Percentiles rank a stretch among this genome's conserved stretches.
Evolutionary conservation across 495 filamentous ascomycete genomes (phyloP).

Genomic region (Friedmanniomyces endolithicus): DNA sequence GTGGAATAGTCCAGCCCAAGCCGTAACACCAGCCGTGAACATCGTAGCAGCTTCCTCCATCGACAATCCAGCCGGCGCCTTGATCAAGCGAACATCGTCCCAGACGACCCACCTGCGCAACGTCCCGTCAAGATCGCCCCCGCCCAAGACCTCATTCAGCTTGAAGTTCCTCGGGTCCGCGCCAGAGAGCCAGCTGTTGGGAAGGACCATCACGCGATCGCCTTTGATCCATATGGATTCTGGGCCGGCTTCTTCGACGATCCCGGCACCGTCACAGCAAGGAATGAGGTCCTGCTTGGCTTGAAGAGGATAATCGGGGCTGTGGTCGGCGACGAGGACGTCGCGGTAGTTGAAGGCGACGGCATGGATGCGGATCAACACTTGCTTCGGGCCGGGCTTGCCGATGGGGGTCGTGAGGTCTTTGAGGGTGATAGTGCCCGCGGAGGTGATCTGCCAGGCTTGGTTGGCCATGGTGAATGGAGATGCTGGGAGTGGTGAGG

Average conservation of each 20-base stretch:
- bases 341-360: constrained; percentile 22
- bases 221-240: constrained; percentile 12
- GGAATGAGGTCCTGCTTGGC: constrained; percentile 13
- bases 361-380: constrained; percentile 19
- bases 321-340: constrained; percentile 10
- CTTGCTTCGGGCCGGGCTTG: constrained; percentile 16
- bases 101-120: constrained; percentile 16
- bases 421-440: constrained; percentile 6
- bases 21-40: constrained; percentile 30
- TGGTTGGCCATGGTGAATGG: constrained; percentile 1
- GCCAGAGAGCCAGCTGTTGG: constrained; percentile 16
- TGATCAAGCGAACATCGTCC: constrained; percentile 18
- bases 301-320: constrained; percentile 13
- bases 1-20: constrained; percentile 29
- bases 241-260: constrained; percentile 18
- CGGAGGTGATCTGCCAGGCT: constrained; percentile 9
- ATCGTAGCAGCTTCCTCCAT: constrained; percentile 26
- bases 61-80: constrained; percentile 21
- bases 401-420: constrained; percentile 7
- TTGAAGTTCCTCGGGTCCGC: constrained; percentile 9
- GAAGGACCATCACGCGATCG: constrained; percentile 17
- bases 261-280: constrained; percentile 27
- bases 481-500: not conserved
- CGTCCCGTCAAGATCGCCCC: constrained; percentile 12
- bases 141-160: constrained; percentile 6